Conservation (phyloP, 371 early-diverging fungal genomes). For the Haplosporangium sp. region DNA sequence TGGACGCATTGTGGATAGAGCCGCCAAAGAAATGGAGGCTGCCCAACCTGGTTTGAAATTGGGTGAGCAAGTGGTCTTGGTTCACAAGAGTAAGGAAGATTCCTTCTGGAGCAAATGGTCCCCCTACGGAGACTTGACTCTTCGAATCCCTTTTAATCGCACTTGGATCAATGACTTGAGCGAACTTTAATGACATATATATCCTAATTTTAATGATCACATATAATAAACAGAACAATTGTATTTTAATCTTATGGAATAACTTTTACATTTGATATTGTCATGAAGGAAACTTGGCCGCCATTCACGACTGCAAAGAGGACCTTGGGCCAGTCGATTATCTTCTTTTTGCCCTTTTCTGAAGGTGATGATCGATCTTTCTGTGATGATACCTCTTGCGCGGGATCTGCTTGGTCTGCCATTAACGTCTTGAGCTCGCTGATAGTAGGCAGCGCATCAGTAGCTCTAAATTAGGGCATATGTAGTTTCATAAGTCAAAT, state of each 20-base stretch:
- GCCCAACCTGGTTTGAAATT: slow-evolving; percentile 30
- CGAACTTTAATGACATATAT: slow-evolving; percentile 6
- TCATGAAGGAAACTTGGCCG: slow-evolving; percentile 49
- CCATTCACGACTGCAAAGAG: slow-evolving; percentile 51
- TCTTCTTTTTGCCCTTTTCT: slow-evolving; percentile 24
- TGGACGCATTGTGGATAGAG: slow-evolving; percentile 46
- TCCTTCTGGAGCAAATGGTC: slow-evolving; percentile 39
- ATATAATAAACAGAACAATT: slow-evolving; percentile 3
- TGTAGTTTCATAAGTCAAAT: not conserved
- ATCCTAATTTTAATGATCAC: not conserved
- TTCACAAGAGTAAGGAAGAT: slow-evolving; percentile 35
- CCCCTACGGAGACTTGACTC: slow-evolving; percentile 32
- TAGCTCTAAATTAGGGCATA: not conserved
- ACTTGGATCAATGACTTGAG: slow-evolving; percentile 49
- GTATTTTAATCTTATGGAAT: slow-evolving; percentile 5
- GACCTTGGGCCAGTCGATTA: slow-evolving; percentile 32
- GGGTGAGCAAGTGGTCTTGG: slow-evolving; percentile 51
- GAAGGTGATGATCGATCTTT: not conserved
- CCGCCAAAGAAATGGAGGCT: slow-evolving; percentile 46
- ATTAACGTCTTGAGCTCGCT: slow-evolving; percentile 12
- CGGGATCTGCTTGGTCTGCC: slow-evolving; percentile 24
- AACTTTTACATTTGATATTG: slow-evolving; percentile 15
- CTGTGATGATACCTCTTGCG: not conserved
- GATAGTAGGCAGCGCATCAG: slow-evolving; percentile 12
- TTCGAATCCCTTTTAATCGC: slow-evolving; percentile 49